Base-by-base conservation (phyloP, 192 early-diverging fungal species). In the Diversispora epigaea region DNA sequence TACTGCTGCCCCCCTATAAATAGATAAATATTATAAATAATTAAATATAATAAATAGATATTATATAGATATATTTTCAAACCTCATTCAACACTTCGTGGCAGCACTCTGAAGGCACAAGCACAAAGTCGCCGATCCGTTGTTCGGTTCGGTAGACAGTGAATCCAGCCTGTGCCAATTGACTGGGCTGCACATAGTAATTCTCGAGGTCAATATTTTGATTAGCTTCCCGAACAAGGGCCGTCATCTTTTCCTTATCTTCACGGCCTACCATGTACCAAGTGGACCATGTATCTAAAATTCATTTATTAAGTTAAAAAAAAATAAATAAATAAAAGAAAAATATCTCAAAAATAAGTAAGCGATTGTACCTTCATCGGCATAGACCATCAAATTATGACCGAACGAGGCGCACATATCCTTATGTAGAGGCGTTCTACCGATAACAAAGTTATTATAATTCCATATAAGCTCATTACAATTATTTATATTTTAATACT, bases 341-440 rank as follows among this genome's bases (percentile, higher is more conserved):
- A 2, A 25, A n/a, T 6, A 4, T 8, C 7, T 19, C 14, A 15
- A 5, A 41, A 32, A 55, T 45, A 55, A 57, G n/a, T n/a, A n/a
- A 21, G 19, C 12, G 3, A 50, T 69, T 6, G 67, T 77, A 25
- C 58, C 75, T 19, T 50, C 17, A 47, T 66, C 70, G 7, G 64
- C 75, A 32, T 50, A 61, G 17, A 58, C 25, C 80, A 81, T 81
- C 6, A 81, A 41, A 25, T 81, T 81, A 49, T 81, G 80, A 19
- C 80, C 80, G 65, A 81, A 72, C 12, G 80, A 70, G 14, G 61
- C 77, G 25, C 75, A 78, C 15, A 81, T 76, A 22, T 81, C 71
- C 41, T 73, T 73, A 39, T 73, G 71, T n/a, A 44, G 17, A n/a
- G 71, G 71, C 17, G 71, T 73, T 44, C 71, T 73, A 40, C 60